Base-by-base conservation (phyloP, 257 asterid genomes). In the Coffea eugenioides region DNA sequence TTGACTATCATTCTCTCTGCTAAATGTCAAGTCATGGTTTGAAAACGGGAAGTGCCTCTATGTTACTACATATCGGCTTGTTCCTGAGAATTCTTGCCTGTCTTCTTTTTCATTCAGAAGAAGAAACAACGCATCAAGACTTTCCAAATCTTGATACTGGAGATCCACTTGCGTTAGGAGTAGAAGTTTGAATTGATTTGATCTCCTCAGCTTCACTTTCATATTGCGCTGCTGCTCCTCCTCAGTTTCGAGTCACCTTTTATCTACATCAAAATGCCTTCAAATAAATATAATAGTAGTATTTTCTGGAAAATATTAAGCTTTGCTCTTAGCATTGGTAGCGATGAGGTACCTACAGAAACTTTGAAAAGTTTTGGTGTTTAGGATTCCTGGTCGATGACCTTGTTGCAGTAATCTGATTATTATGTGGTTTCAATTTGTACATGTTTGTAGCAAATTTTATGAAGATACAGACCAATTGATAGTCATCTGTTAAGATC, bases 281-380 rank as follows among this genome's bases (percentile, higher is more conserved):
- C 25, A 13, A 75, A 75, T 75, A n/a, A 75, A 12, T 75, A 57
- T 56, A 62, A 49, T 67, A 49, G 70, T 59, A 57, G 14, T 51
- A 43, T 39, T 57, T 71, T 36, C 71, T 59, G 27, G 77, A 23
- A 45, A 71, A 25, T 27, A 10, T 15, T 39, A 14, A 59, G 51
- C 74, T 56, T 67, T 36, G 18, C 75, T 51, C 5, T 56, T 64
- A 49, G 34, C 14, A 34, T 21, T 34, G 36, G 39, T 64, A 25
- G 73, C 13, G 5, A 57, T 48, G 46, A 49, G 48, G 36, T 74
- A 59, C 66, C 49, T 10, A 39, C 11, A n/a, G n/a, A 67, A 49
- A 75, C 41, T 59, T 73, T 36, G 25, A 71, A 39, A 39, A 71
- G 70, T 65, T 79, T 79, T 48, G 48, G 31, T 61, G 8, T 23